phyloP scores from a whole-genome alignment of 2,329 filamentous ascomycete genomes.

The Talaromyces sp. region DNA sequence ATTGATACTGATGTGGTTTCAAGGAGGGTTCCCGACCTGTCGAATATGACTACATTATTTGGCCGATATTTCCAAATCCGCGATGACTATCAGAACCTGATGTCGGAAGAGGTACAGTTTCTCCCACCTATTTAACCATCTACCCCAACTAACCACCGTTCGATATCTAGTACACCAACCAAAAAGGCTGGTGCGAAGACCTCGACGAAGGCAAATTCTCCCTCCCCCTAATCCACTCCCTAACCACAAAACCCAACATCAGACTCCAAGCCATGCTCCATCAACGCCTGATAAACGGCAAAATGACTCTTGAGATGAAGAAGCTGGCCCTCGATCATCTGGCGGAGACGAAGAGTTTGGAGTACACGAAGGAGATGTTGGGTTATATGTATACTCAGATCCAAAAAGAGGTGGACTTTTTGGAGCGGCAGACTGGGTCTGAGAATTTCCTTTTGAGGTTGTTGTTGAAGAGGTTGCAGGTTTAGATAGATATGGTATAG shows the following conservation, averaged over 20 bases:
- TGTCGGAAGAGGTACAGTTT: neutral
- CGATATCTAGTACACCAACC: neutral
- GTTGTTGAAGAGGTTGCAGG: neutral
- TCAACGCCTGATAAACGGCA: neutral
- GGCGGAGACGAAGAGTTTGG: neutral
- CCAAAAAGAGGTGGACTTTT: neutral
- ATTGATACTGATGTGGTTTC: neutral
- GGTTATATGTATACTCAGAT: neutral
- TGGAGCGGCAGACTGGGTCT: neutral
- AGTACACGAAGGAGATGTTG: neutral
- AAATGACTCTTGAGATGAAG: neutral
- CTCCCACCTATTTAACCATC: neutral
- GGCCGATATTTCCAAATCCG: neutral
- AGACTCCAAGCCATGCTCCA: neutral
- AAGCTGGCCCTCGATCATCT: neutral
- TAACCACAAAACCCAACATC: neutral
- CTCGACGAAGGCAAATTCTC: slow-evolving; percentile 9
- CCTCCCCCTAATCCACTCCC: neutral
- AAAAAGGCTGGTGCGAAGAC: slow-evolving; percentile 2
- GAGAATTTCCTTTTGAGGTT: neutral
- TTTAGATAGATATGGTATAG: neutral
- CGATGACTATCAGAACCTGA: neutral
- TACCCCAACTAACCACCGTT: neutral
- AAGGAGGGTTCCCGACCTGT: neutral
- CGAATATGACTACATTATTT: neutral